phyloP scores from a whole-genome alignment of 2,329 filamentous ascomycete species.

The Penicillium frequentans region DNA sequence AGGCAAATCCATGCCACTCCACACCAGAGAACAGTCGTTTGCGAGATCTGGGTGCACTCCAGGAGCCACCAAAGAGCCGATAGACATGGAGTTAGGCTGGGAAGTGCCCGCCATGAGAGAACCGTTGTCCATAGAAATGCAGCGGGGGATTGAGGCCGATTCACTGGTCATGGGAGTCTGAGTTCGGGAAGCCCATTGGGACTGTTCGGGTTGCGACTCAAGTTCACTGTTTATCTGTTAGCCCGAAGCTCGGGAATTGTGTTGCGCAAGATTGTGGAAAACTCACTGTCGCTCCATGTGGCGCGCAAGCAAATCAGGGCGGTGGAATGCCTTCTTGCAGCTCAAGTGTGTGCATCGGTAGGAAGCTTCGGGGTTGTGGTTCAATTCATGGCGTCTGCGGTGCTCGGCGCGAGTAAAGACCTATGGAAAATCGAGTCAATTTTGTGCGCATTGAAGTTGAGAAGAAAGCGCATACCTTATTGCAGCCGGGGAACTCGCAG shows the following conservation, averaged over 20 bases:
- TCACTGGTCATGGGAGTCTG: slow-evolving; percentile 23
- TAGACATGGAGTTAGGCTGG: slow-evolving; percentile 35
- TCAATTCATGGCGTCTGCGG: slow-evolving; percentile 49
- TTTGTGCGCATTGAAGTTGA: slow-evolving; percentile 1
- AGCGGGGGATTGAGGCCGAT: slow-evolving; percentile 20
- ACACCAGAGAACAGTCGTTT: slow-evolving; percentile 33
- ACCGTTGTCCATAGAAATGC: slow-evolving; percentile 22
- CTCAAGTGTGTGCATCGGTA: slow-evolving; percentile 45
- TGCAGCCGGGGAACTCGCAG: slow-evolving; percentile 49
- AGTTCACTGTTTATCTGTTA: slow-evolving; percentile 32
- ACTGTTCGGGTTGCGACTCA: slow-evolving; percentile 34
- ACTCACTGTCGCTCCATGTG: slow-evolving; percentile 54
- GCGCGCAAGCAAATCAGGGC: slow-evolving; percentile 47
- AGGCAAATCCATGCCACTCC: slow-evolving; percentile 38
- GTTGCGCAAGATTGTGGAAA: neutral
- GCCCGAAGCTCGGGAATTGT: neutral
- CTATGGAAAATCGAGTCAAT: slow-evolving; percentile 24
- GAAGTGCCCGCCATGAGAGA: slow-evolving; percentile 27
- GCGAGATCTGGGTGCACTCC: slow-evolving; percentile 35
- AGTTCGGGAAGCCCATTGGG: slow-evolving; percentile 4
- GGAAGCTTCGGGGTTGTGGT: slow-evolving; percentile 50
- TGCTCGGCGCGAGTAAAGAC: slow-evolving; percentile 54
- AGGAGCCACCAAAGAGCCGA: slow-evolving; percentile 36
- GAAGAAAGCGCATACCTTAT: slow-evolving; percentile 40
- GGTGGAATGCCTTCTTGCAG: slow-evolving; percentile 51